Evolutionary conservation across 2,329 filamentous ascomycete genomes (phyloP), one percentile per base, ranked within the genome.

Genomic region (Sarocladium kiliense): DNA sequence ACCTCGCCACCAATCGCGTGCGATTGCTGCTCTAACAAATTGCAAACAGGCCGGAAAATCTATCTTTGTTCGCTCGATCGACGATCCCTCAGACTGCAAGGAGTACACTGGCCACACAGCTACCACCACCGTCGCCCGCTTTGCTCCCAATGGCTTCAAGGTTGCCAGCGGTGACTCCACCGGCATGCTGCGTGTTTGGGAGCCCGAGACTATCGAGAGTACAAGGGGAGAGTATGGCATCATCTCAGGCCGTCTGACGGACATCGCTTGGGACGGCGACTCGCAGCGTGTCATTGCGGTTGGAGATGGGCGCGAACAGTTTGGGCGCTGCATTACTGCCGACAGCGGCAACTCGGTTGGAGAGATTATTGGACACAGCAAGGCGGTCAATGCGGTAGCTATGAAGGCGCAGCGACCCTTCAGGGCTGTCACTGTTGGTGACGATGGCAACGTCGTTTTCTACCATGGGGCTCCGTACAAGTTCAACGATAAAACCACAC

Each of bases 201-300:
- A 97, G 70, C 85, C 89, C 12, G 87, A 93, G 55, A 89, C 91
- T 62, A 91, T 91, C 45, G 78, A 80, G 55, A 89, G 87, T 65
- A 96, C 91, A 45, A 96, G 95, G 72, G 90, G 92, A 62, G 93
- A 97, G 72, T 97, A 96, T 73, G 82, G 85, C 66, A 97, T 97
- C 72, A 92, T 97, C 65, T 91, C 89, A 32, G 94, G 94, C 12
- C 87, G 90, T 54, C 93, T 99, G 74, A 96, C 96, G 68, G 94
- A 99, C 69, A 84, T 99, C 61, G 93, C 91, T 1, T 99, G 94
- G 92, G 94, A 97, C 66, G 93, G 92, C 56, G 94, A 99, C 72
- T 96, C 89, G 58, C 92, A 97, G 76, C 87, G 94, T 51, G 87
- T 99, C 66, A 97, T 97, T 65, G 94, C 93, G 3, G 93, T 99